Conservation (phyloP, 768 basidiomycete genomes). For the Panaeolus cyanescens region DNA sequence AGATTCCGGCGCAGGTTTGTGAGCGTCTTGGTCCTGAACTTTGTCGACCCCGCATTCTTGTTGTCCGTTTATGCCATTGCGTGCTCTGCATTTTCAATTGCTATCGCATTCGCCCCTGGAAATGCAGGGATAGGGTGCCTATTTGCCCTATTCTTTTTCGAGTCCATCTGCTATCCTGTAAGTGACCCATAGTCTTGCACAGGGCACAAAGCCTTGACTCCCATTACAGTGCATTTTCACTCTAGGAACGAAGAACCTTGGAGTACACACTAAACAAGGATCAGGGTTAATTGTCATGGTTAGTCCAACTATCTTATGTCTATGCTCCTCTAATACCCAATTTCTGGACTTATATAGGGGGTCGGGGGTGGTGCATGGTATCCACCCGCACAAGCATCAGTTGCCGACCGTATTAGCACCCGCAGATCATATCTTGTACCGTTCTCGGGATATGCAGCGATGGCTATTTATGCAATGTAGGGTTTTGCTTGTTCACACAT, state of each 20-base stretch:
- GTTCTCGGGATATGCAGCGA: slow-evolving; percentile 56
- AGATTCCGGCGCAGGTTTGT: slow-evolving; percentile 46
- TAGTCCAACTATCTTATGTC: slow-evolving; percentile 8
- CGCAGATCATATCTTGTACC: slow-evolving; percentile 63
- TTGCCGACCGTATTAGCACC: slow-evolving; percentile 52
- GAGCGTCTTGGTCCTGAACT: slow-evolving; percentile 59
- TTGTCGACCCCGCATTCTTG: slow-evolving; percentile 65
- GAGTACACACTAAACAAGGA: slow-evolving; percentile 59
- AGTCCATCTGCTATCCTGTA: slow-evolving; percentile 73
- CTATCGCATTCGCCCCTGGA: slow-evolving; percentile 52
- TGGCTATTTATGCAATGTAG: slow-evolving; percentile 60
- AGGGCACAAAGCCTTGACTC: neutral
- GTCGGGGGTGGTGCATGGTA: slow-evolving; percentile 74
- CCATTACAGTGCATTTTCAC: slow-evolving; percentile 56
- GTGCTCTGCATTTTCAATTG: slow-evolving; percentile 54
- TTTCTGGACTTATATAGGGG: slow-evolving; percentile 26
- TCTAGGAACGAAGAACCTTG: slow-evolving; percentile 64
- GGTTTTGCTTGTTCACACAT: slow-evolving; percentile 20
- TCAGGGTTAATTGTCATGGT: slow-evolving; percentile 69
- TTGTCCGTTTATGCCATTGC: slow-evolving; percentile 52
- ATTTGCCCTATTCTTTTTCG: slow-evolving; percentile 72
- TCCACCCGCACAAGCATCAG: slow-evolving; percentile 58
- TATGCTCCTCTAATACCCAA: slow-evolving; percentile 12
- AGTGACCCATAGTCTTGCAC: slow-evolving; percentile 14
- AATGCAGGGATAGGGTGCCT: slow-evolving; percentile 59